These are phyloP conservation scores for Pseudopyrenochaeta lycopersici DNA, from an alignment of 2,329 filamentous ascomycete genomes.

Conservation along the genomic window DNA sequence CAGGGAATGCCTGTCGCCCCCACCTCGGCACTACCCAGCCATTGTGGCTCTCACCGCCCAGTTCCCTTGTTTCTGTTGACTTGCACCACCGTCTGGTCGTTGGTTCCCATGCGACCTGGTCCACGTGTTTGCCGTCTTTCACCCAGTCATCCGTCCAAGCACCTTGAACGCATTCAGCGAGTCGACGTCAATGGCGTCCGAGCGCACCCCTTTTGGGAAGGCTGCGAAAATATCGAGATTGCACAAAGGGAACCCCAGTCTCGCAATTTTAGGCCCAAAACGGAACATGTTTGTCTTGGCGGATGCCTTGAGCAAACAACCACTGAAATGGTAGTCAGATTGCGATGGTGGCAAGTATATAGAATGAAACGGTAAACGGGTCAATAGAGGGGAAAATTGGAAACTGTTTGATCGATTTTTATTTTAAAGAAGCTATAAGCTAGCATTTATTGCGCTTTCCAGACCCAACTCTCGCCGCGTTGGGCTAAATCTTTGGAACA, in stretches of 20 bases:
- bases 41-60: constrained; percentile 5
- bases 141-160: neutral
- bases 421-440: too few species aligned
- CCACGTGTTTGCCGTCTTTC: constrained; percentile 19
- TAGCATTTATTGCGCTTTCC: too few species aligned
- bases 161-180: neutral
- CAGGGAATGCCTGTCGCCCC: constrained; percentile 8
- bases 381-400: too few species aligned
- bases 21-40: constrained; percentile 12
- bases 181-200: constrained; percentile 28
- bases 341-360: constrained; percentile 14
- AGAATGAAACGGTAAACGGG: neutral
- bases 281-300: constrained; percentile 30
- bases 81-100: constrained; percentile 6
- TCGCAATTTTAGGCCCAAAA: constrained; percentile 37
- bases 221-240: constrained; percentile 32
- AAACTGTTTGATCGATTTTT: too few species aligned
- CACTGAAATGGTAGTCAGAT: constrained; percentile 10
- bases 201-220: constrained; percentile 10
- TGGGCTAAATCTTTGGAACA: neutral
- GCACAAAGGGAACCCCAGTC: constrained; percentile 7
- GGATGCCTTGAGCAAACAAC: constrained; percentile 4
- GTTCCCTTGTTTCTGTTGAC: constrained; percentile 10
- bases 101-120: constrained; percentile 7
- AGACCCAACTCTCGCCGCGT: too few species aligned